Evolutionary conservation across 73 alveolate species (phyloP).

Genomic region (Symbiodinium natans): DNA sequence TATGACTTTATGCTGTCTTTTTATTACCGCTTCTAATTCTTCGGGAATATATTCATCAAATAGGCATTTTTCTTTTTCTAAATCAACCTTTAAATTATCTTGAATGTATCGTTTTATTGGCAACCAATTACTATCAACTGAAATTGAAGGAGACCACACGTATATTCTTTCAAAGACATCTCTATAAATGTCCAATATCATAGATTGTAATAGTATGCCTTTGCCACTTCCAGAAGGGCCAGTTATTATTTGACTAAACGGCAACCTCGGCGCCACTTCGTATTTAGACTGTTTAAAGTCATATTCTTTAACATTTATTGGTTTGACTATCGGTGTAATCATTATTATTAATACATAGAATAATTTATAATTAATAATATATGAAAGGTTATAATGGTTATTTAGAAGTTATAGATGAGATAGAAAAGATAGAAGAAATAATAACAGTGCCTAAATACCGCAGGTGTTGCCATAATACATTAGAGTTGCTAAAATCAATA

Average conservation of each 20-base stretch:
- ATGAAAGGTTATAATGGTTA: neutral
- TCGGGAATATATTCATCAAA: neutral
- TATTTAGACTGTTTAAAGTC: neutral
- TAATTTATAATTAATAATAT: too few relatives aligned
- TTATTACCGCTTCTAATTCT: neutral
- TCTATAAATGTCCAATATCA: neutral
- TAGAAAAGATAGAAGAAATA: neutral
- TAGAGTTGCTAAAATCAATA: neutral
- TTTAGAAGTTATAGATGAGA: neutral
- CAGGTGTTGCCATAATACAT: neutral
- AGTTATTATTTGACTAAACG: neutral
- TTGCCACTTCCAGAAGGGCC: neutral
- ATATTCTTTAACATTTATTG: neutral
- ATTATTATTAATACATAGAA: neutral
- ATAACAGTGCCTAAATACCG: neutral
- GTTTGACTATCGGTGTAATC: neutral
- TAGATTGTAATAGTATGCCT: neutral
- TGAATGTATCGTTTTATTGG: too few relatives aligned
- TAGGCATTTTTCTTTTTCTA: neutral
- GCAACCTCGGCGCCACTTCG: neutral
- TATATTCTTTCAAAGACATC: neutral
- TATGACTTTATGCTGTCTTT: neutral
- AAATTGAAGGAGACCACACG: too few relatives aligned
- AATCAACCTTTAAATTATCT: neutral
- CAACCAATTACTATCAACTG: too few relatives aligned